phyloP scores from a whole-genome alignment of 495 filamentous ascomycete species.

The Penicillium maclennaniae region DNA sequence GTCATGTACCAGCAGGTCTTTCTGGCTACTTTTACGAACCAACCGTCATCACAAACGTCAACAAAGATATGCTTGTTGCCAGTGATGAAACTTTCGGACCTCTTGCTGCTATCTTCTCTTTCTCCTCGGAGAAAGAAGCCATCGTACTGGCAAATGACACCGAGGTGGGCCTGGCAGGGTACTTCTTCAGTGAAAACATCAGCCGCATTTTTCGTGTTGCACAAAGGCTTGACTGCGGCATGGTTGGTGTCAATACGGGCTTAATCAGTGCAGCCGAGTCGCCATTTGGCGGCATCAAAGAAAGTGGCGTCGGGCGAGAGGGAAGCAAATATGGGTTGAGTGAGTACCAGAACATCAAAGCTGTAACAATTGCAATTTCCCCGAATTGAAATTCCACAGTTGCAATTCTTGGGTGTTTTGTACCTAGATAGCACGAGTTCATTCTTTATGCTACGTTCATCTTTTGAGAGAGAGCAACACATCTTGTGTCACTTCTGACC shows the following conservation, averaged over 20 bases:
- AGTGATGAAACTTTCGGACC: slow-evolving; percentile 31
- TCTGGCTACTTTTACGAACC: slow-evolving; percentile 63
- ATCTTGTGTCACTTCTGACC: no score
- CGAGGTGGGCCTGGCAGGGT: slow-evolving; percentile 38
- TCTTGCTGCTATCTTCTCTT: neutral
- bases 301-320: slow-evolving; percentile 48
- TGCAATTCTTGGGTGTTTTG: no score
- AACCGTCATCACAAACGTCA: slow-evolving; percentile 65
- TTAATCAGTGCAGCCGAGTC: slow-evolving; percentile 24
- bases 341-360: slow-evolving; percentile 49
- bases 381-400: no score
- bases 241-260: slow-evolving; percentile 47
- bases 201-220: slow-evolving; percentile 37
- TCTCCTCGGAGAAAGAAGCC: neutral
- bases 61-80: slow-evolving; percentile 33
- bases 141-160: neutral
- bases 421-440: no score
- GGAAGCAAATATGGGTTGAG: slow-evolving; percentile 47
- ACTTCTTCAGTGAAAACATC: slow-evolving; percentile 40
- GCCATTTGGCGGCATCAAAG: slow-evolving; percentile 50
- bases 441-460: no score
- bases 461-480: no score
- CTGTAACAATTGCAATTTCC: no score
- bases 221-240: slow-evolving; percentile 41
- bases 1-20: slow-evolving; percentile 12